phyloP scores from a whole-genome alignment of 495 filamentous ascomycete genomes.

The Viridothelium virens region DNA sequence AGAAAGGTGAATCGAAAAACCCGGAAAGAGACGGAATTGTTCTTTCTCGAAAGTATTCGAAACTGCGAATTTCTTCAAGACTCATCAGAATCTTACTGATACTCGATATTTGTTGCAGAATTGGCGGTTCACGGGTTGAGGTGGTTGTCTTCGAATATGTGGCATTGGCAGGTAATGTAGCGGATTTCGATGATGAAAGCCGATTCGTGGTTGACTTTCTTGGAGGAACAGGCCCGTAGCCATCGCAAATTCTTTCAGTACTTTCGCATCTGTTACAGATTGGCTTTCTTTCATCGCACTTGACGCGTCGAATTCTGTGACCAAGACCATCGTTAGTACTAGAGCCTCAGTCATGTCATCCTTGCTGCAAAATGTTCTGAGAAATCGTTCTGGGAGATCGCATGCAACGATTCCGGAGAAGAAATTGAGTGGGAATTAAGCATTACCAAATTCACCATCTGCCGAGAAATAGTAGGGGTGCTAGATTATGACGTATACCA shows the following conservation, averaged over 20 bases:
- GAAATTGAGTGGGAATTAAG: not conserved
- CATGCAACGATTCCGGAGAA: not conserved
- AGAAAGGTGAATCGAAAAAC: constrained; percentile 51
- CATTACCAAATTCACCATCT: no score
- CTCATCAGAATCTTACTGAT: constrained; percentile 17
- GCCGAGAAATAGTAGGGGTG: no score
- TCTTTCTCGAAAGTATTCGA: constrained; percentile 4
- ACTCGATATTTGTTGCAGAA: constrained; percentile 10
- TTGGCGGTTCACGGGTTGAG: no score
- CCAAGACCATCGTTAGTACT: not conserved
- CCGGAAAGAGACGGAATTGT: constrained; percentile 36
- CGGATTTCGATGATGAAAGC: not conserved
- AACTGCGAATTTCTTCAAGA: constrained; percentile 25
- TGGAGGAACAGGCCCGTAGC: constrained; percentile 7
- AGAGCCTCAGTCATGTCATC: not conserved
- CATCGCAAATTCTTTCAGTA: constrained; percentile 13
- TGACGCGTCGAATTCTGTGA: constrained; percentile 30
- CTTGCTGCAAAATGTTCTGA: not conserved
- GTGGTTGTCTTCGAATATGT: no score
- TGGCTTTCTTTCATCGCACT: constrained; percentile 14
- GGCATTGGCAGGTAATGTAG: constrained; percentile 1
- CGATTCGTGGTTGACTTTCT: not conserved
- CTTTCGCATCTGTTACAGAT: constrained; percentile 3
- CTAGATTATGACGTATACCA: no score
- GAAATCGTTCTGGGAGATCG: not conserved